Conservation (phyloP, 306 rosid species). For the Begonia fuchsioides region DNA sequence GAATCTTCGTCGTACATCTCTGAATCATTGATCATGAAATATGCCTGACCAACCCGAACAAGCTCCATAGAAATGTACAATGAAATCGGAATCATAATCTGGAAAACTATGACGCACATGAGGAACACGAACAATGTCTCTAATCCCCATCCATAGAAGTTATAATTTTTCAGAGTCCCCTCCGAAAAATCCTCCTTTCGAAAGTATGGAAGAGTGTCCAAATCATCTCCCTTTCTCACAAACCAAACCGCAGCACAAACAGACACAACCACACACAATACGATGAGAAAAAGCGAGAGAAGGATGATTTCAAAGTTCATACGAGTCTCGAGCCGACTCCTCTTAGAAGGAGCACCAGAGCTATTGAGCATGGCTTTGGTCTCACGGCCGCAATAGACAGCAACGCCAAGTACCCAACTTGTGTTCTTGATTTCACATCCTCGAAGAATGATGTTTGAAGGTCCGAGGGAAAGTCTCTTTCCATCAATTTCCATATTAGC, state of each 20-base stretch:
- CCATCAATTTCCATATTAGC: conserved; percentile 73
- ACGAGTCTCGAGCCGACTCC: conserved; percentile 80
- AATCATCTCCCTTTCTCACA: conserved; percentile 27
- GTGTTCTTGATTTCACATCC: conserved; percentile 93
- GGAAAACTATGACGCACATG: conserved; percentile 86
- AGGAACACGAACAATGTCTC: conserved; percentile 75
- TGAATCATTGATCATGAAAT: conserved; percentile 68
- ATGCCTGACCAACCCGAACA: conserved; percentile 89
- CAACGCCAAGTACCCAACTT: conserved; percentile 68
- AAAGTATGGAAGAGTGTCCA: conserved; percentile 47
- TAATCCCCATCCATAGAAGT: conserved; percentile 63
- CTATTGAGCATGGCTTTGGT: conserved; percentile 90
- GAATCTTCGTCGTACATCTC: conserved; percentile 71
- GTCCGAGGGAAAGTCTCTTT: conserved; percentile 70
- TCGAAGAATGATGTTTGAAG: conserved; percentile 74
- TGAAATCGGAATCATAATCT: conserved; percentile 91
- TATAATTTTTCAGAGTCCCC: conserved; percentile 18
- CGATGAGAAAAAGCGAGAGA: conserved; percentile 60
- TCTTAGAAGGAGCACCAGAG: conserved; percentile 93
- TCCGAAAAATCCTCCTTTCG: conserved; percentile 35
- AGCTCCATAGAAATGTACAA: conserved; percentile 95
- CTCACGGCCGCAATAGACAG: conserved; percentile 78
- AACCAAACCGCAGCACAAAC: conserved; percentile 78
- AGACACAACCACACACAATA: conserved; percentile 56
- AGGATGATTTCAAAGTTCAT: conserved; percentile 80